Percentiles rank a stretch among this genome's conserved stretches.
phyloP scores from a whole-genome alignment of 805 yeast genomes.

The Candida andamanensis region DNA sequence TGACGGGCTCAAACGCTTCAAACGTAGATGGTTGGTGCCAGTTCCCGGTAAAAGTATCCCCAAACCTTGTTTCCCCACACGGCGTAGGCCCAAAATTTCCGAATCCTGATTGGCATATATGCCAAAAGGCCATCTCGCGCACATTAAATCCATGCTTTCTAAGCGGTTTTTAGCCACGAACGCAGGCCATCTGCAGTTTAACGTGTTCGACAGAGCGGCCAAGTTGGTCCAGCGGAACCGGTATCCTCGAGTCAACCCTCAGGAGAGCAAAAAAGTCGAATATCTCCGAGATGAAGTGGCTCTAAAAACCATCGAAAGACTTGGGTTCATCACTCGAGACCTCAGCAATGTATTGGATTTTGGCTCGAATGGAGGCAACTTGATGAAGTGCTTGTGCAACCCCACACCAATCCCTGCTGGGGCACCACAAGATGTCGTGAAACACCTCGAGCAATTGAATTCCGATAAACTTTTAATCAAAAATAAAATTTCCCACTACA shows the following conservation, averaged over 20 bases:
- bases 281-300: slow-evolving; percentile 75
- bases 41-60: too few species aligned
- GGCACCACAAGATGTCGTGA: slow-evolving; percentile 30
- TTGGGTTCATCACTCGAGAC: slow-evolving; percentile 65
- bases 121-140: background rate
- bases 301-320: slow-evolving; percentile 62
- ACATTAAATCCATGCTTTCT: background rate
- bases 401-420: slow-evolving; percentile 20
- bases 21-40: too few species aligned
- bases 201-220: slow-evolving; percentile 55
- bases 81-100: too few species aligned
- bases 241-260: slow-evolving; percentile 42
- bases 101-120: too few species aligned
- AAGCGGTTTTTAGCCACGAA: slow-evolving; percentile 23
- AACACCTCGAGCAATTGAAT: slow-evolving; percentile 38
- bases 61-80: too few species aligned
- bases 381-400: slow-evolving; percentile 38
- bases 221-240: slow-evolving; percentile 58
- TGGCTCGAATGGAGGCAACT: slow-evolving; percentile 69
- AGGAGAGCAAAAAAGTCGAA: slow-evolving; percentile 52
- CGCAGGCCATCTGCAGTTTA: slow-evolving; percentile 23
- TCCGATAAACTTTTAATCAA: slow-evolving; percentile 52
- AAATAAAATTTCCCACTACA: slow-evolving; percentile 46
- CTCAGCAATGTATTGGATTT: slow-evolving; percentile 61
- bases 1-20: too few species aligned